Evolutionary conservation across 192 early-diverging fungal genomes (phyloP).

Genomic region (Coemansia sp.): DNA sequence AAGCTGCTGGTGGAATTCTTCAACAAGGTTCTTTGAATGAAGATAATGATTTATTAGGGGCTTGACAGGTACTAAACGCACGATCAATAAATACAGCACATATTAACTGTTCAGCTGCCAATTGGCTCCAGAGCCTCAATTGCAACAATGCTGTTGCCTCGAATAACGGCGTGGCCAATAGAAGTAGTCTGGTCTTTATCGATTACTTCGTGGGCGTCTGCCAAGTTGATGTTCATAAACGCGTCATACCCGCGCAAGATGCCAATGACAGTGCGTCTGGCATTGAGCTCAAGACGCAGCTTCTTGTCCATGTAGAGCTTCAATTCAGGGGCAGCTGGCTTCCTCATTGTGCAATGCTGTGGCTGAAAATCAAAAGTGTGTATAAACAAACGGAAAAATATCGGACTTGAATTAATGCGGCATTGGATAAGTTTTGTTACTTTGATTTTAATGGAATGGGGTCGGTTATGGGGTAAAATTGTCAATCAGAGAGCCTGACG

Average conservation of each 20-base stretch:
- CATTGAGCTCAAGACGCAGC: constrained; percentile 88
- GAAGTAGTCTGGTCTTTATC: constrained; percentile 63
- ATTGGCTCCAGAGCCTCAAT: constrained; percentile 72
- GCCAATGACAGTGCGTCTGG: constrained; percentile 86
- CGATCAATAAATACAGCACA: constrained; percentile 3
- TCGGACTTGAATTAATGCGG: no score
- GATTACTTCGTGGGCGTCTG: constrained; percentile 84
- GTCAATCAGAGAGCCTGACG: no score
- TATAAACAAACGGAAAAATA: no score
- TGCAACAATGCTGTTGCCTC: constrained; percentile 73
- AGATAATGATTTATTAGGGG: background rate
- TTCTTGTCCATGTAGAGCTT: constrained; percentile 90
- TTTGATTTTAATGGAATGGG: no score
- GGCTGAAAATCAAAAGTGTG: background rate
- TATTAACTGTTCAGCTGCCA: constrained; percentile 15
- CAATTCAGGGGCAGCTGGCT: constrained; percentile 65
- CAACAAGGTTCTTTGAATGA: constrained; percentile 18
- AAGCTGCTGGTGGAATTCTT: constrained; percentile 56
- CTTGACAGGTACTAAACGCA: no score
- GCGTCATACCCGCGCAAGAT: constrained; percentile 97
- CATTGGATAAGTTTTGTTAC: no score
- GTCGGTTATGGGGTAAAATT: no score
- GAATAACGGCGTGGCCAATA: constrained; percentile 87
- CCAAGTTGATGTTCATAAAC: constrained; percentile 99
- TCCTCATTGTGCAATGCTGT: constrained; percentile 45